These are phyloP conservation scores for Sarcomyxa edulis DNA, from an alignment of 768 basidiomycete genomes.

Conservation along the genomic window DNA sequence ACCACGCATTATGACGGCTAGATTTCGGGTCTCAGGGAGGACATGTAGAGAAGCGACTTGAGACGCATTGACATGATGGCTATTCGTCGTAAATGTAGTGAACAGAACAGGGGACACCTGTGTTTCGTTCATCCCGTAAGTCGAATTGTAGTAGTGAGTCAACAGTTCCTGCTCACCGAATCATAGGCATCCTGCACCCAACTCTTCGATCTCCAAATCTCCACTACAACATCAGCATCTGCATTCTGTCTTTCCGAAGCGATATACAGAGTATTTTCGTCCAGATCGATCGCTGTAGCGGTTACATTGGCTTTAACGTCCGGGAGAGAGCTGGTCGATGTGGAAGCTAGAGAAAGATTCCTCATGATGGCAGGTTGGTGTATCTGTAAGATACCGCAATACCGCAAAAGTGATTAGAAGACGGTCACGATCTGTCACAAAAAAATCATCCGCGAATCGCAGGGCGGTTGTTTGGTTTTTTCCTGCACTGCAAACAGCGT, in stretches of 20 bases:
- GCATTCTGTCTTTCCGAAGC: slow-evolving; percentile 42
- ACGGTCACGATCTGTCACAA: background rate
- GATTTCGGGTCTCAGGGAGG: slow-evolving; percentile 62
- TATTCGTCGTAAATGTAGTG: slow-evolving; percentile 5
- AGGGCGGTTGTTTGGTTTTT: background rate
- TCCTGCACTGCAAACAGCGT: background rate
- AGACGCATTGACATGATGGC: too few species aligned
- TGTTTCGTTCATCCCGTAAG: background rate
- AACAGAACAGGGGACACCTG: background rate
- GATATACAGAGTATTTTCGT: slow-evolving; percentile 56
- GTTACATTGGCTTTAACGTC: slow-evolving; percentile 31
- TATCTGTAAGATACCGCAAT: background rate
- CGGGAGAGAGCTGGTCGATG: slow-evolving; percentile 16
- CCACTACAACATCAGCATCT: slow-evolving; percentile 50
- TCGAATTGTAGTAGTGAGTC: background rate
- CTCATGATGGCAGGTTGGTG: slow-evolving; percentile 35
- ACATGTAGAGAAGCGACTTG: slow-evolving; percentile 65
- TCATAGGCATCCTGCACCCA: background rate
- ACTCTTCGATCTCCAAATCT: slow-evolving; percentile 43
- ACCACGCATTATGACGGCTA: slow-evolving; percentile 63
- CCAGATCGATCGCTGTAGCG: slow-evolving; percentile 54
- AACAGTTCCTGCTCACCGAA: background rate
- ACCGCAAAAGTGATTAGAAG: background rate
- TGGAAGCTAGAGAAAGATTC: slow-evolving; percentile 45
- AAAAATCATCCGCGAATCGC: background rate